Evolutionary conservation across 2,329 filamentous ascomycete genomes (phyloP), one percentile per base, ranked within the genome.

Genomic region (Sphaerostilbella broomeana): DNA sequence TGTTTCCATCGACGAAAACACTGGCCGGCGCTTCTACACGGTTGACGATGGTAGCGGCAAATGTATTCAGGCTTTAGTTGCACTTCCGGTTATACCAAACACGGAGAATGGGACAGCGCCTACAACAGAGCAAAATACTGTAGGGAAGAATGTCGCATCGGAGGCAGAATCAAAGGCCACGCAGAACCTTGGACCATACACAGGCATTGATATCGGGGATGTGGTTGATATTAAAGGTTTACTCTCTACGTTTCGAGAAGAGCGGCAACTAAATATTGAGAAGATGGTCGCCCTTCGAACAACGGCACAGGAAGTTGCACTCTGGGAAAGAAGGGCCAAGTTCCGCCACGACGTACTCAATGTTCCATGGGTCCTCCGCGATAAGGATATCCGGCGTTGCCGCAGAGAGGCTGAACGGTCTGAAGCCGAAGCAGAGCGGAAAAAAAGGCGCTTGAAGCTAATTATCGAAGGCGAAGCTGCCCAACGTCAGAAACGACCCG

Each of bases 11-110:
- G 71, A 77, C 47, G 68, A 77, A 16, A 72, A 65, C 40, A 46
- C 52, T 24, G 60, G 60, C 24, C 64, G 64, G 24, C 66, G 63
- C 30, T 60, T 74, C 27, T 78, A 72, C 50, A 79, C 71, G 2
- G 57, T 84, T n/a, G 79, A 84, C 49, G 79, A 84, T 56, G 75
- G 78, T 55, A 80, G 74, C 47, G 79, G 79, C 11, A 59, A 59
- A 17, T 77, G 71, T 42, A 72, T 82, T 16, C 72, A 81, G 25
- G 60, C 55, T 15, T 37, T 49, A n/a, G 25, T 55, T 10, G 17
- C 42, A 7, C 43, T 47, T 6, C 25, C 30, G 11, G 16, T 42
- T 4, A 16, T 28, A 8, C 13, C 20, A 7, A 17, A 29, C 10
- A 34, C 40, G n/a, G 5, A 26, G n/a, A 33, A 28, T 11, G 21